Evolutionary conservation across 768 basidiomycete species (phyloP).

Genomic region (Suillus sp.): DNA sequence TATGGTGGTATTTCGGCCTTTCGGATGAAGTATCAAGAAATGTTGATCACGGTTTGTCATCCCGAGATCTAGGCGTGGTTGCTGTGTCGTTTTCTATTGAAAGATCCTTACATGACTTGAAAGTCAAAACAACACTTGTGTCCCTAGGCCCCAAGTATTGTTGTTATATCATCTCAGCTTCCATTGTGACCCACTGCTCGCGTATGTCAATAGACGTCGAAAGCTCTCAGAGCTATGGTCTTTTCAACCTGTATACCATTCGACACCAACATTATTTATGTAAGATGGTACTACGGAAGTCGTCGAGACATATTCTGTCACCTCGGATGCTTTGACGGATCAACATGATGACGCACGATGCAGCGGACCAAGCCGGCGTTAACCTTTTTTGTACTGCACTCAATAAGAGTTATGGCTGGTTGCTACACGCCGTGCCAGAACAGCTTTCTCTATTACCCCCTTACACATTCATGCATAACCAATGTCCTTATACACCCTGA

Average conservation of each 20-base stretch:
- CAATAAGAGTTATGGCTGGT: neutral
- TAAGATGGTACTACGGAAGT: too few species aligned
- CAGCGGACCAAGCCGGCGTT: neutral
- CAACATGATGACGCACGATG: neutral
- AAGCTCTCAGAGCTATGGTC: too few species aligned
- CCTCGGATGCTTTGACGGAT: neutral
- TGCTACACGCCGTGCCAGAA: neutral
- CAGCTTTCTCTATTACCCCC: too few species aligned
- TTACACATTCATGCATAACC: neutral
- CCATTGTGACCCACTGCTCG: neutral
- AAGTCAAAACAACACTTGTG: neutral
- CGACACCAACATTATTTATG: too few species aligned
- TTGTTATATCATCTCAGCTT: neutral
- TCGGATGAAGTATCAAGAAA: neutral
- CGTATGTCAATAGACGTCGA: neutral
- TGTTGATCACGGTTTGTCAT: neutral
- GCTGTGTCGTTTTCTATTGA: neutral
- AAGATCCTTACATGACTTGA: neutral
- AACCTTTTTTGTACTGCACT: neutral
- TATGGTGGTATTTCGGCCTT: neutral
- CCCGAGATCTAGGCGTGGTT: neutral
- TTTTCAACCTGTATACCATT: neutral
- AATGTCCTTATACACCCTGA: neutral
- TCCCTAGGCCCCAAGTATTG: neutral
- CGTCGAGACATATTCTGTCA: too few species aligned